phyloP scores from a whole-genome alignment of 2,329 filamentous ascomycete species.

The Cladobotryum mycophilum region DNA sequence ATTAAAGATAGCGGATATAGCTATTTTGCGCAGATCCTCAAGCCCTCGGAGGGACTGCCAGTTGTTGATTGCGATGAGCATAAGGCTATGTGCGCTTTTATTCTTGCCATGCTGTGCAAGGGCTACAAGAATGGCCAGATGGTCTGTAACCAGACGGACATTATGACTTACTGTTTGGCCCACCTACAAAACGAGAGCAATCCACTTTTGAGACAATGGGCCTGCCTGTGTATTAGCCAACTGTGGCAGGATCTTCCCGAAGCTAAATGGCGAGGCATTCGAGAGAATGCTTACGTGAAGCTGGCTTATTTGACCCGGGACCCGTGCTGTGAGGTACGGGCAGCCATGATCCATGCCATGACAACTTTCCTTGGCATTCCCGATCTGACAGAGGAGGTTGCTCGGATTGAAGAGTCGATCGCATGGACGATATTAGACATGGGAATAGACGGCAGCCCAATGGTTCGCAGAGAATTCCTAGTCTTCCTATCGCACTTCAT shows the following conservation, averaged over 20 bases:
- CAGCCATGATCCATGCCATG: slow-evolving; percentile 87
- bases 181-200: slow-evolving; percentile 85
- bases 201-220: slow-evolving; percentile 86
- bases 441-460: slow-evolving; percentile 86
- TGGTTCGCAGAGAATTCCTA: slow-evolving; percentile 88
- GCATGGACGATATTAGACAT: slow-evolving; percentile 85
- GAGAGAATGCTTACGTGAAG: slow-evolving; percentile 75
- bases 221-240: slow-evolving; percentile 90
- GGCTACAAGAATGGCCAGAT: slow-evolving; percentile 87
- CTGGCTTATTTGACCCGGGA: slow-evolving; percentile 78
- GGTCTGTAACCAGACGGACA: slow-evolving; percentile 83
- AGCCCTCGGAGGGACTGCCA: slow-evolving; percentile 74
- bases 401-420: slow-evolving; percentile 83
- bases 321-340: slow-evolving; percentile 83
- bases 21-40: slow-evolving; percentile 91
- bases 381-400: slow-evolving; percentile 84
- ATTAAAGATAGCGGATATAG: slow-evolving; percentile 96
- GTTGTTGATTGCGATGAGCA: slow-evolving; percentile 88
- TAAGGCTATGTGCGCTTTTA: slow-evolving; percentile 98
- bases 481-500: slow-evolving; percentile 93
- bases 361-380: slow-evolving; percentile 92
- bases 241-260: slow-evolving; percentile 87
- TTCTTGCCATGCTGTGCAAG: slow-evolving; percentile 94
- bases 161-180: slow-evolving; percentile 79
- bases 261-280: slow-evolving; percentile 93